Evolutionary conservation across 805 yeast genomes (phyloP), one percentile per base, ranked within the genome.

Genomic region (Ascoidea asiatica): DNA sequence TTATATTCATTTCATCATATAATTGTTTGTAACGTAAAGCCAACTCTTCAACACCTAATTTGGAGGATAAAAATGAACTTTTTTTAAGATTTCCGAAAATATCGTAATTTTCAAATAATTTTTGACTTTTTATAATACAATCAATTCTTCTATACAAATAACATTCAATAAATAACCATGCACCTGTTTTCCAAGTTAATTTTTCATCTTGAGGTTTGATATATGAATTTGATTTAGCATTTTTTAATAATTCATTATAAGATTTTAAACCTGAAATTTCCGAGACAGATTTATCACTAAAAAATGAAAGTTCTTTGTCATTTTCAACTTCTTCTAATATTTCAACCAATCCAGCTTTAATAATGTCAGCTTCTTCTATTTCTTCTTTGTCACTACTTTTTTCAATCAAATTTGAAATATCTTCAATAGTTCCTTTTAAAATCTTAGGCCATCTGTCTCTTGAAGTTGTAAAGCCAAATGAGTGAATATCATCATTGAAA

Each of bases 161-260:
- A 60, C 95, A 81, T 61, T 94, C 99, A 38, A 82, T 66, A 56
- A 71, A 81, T 44, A 92, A 65, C 99, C 99, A 92, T 18, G 95
- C 95, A 1, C 90, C 94, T 6, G 80, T 69, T 40, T 67, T 64
- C 97, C 97, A 92, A 15, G 83, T 75, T 43, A 70, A 55, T 8
- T 59, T 54, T 2, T 47, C 52, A 7, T 49, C 33, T 19, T 52
- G 37, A 35, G 21, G 19, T 55, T n/a, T 19, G 6, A 33, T n/a
- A 5, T 29, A 38, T 3, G 46, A 40, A 21, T 29, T 11, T 29
- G 44, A 43, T 42, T 59, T 61, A 41, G 64, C 52, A 21, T 56
- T 50, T 20, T 54, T 56, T 53, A 79, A 62, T 35, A 73, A 70
- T 3, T 69, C 70, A 62, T 90, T 85, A 64, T 76, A 89, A 5